Evolutionary conservation across 2,329 filamentous ascomycete genomes (phyloP), one percentile per base, ranked within the genome.

Genomic region (Helotiales sp.): DNA sequence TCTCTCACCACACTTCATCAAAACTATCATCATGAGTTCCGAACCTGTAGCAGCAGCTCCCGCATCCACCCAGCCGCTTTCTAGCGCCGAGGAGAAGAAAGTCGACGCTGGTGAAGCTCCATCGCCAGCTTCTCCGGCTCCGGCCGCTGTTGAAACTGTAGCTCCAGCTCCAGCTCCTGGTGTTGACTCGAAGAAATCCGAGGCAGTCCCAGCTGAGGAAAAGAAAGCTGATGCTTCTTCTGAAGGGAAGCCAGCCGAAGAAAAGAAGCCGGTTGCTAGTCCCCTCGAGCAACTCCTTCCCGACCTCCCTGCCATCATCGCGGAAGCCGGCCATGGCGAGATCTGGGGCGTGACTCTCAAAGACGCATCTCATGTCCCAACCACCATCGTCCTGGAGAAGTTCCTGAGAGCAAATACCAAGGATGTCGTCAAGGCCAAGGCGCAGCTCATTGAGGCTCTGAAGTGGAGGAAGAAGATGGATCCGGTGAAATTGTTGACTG

Each of bases 321-420:
- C 82, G 58, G 82, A 84, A 67, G 81, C 86, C 61, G 84, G 81
- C 17, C 85, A 97, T 79, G 81, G 81, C 61, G 93, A 97, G 83
- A 92, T 97, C 85, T 98, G 94, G 88, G 94, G 94, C 58, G 88
- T 97, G 63, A 82, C 86, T 34, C 87, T 97, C 52, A 40, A 62
- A 24, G 69, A 75, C 45, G 76, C 77, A 49, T 74, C 80, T 47
- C 85, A 93, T 74, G 84, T 94, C 61, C 92, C 92, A 63, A 93
- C 91, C 57, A 90, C 91, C 77, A 89, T 97, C 74, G 87, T 97
- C 61, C 84, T 97, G 58, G 93, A 97, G 78, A 98, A 97, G 83
- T 97, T 94, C 81, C 87, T 98, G 64, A 92, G 94, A 73, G 95
- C 94, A 77, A 97, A 97, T 78, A 88, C 89, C 69, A 89, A 90